Evolutionary conservation across 1,284 basidiomycete genomes (phyloP), one percentile per base, ranked within the genome.

Genomic region (Marasmius oreades): DNA sequence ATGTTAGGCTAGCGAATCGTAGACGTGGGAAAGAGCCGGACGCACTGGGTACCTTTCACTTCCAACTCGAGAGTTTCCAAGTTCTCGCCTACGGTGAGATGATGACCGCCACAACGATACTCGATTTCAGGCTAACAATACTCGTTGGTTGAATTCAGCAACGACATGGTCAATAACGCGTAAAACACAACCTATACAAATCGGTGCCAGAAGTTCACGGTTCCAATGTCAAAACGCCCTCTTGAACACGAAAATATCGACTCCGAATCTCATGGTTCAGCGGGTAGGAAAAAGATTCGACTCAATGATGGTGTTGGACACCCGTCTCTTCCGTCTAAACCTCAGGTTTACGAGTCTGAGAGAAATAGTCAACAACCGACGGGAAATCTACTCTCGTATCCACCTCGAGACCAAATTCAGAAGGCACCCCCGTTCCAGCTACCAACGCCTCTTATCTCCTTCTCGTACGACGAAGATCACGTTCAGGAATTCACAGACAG

Each of bases 401-500:
- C 58, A 16, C 39, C 22, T 37, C 20, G 45, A 18, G 11, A 64
- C 28, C 62, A 59, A 34, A 48, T 64, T 39, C 51, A 44, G 46
- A 70, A 68, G 52, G 69, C 74, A 45, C 74, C 79, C 1, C 70
- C 77, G 1, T 84, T 88, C 61, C 85, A 87, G 65, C 77, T 80
- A 59, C 86, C 86, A 7, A 76, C 73, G 2, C 82, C 78, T 42
- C 65, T 89, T n/a, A 73, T 81, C n/a, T 78, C 84, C 1, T 89
- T 88, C 68, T 87, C 86, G 26, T 86, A 86, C 63, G 77, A 75
- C 16, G 69, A 77, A 8, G 67, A 69, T 5, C 82, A 78, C 44
- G 70, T 70, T n/a, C 77, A 86, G 31, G 75, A 82, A 56, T 89
- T 88, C 67, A 77, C 77, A 16, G 77, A 92, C 66, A 78, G 84